Base-by-base conservation (phyloP, 2,329 filamentous ascomycete genomes). In the Ceratocystis variospora region DNA sequence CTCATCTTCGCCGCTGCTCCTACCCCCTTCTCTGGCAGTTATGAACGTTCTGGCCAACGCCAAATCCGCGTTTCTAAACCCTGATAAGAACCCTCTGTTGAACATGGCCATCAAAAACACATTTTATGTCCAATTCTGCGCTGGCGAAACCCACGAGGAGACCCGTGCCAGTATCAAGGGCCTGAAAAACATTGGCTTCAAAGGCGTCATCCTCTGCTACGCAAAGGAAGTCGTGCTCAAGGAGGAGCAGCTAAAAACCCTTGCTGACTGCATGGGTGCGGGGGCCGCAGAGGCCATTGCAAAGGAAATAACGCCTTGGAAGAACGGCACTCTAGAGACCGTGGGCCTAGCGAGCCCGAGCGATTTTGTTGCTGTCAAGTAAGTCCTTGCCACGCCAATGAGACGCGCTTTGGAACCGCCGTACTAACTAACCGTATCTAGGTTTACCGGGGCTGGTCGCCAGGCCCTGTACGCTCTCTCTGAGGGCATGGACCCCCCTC, bases 71-170 rank as follows among this genome's bases (percentile, higher is more conserved):
- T 65, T 91, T 0, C 79, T 94, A 67, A 87, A 87, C 74, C 86
- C 90, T 3, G 90, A 95, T 72, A 79, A 77, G 64, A 96, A 96
- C 73, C 84, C 84, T 0, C 61, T 93, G 1, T 79, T 96, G 17
- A 82, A 85, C 55, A 83, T 79, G 68, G 73, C 91, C 53, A 79
- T 96, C 62, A 90, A 91, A 74, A 83, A 86, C 73, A 95, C 90
- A 0, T 91, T 96, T 71, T 96, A 96, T 74, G 85, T 86, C 28
- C 92, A 96, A 72, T 96, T 96, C 75, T 96, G 92, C 75, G 90
- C 89, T 0, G 92, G 92, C 33, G 88, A 91, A 75, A 87, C 83
- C 62, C 79, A 81, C 0, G 71, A 74, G 1, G 89, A 96, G 75
- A 87, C 95, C 1, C 78, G 79, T 53, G 76, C 74, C 37, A 91